A percentile compares a stretch with the other conserved stretches of the same genome.
Evolutionary conservation across 176 grass and related monocot genomes (phyloP).

Genomic region (Rhynchospora breviuscula): DNA sequence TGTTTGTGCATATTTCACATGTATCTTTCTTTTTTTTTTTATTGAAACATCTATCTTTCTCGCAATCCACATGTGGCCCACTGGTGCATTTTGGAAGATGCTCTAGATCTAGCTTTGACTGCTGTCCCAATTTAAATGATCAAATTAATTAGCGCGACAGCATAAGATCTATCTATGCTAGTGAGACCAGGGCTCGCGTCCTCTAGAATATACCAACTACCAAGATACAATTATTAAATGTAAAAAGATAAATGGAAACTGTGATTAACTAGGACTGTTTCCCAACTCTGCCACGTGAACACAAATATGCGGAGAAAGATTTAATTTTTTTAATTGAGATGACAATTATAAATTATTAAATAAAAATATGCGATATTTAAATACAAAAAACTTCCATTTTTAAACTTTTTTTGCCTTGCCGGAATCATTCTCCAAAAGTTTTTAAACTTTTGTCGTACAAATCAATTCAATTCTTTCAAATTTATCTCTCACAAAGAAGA

Average conservation of each 20-base stretch:
- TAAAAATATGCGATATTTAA: too few species aligned
- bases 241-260: neutral
- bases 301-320: too few species aligned
- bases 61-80: conserved; percentile 75
- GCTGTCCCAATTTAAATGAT: conserved; percentile 33
- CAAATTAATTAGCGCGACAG: conserved; percentile 25
- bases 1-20: neutral
- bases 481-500: too few species aligned
- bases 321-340: too few species aligned
- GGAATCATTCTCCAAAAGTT: too few species aligned
- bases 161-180: neutral
- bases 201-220: neutral
- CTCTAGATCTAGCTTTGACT: conserved; percentile 94
- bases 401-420: too few species aligned
- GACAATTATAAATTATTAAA: too few species aligned
- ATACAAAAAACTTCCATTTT: too few species aligned
- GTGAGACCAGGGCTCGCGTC: neutral
- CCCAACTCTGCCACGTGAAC: too few species aligned
- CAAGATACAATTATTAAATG: neutral
- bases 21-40: neutral
- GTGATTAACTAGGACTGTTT: neutral
- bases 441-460: too few species aligned
- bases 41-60: neutral
- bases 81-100: conserved; percentile 42
- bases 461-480: too few species aligned